Base-by-base conservation (phyloP, 495 filamentous ascomycete genomes). In the Viridothelium virens region DNA sequence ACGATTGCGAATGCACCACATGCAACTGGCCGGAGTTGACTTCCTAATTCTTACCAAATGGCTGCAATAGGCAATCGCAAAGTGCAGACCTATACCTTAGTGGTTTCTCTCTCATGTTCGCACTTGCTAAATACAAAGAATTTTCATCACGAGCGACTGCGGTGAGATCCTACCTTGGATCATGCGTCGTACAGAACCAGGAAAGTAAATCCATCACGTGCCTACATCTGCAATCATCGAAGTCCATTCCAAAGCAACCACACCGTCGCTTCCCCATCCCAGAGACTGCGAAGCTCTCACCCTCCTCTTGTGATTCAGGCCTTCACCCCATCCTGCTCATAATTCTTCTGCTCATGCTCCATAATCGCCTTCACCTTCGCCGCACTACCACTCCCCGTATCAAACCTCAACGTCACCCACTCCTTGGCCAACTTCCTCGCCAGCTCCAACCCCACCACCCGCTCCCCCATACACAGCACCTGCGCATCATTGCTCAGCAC, bases 401-500 rank as follows among this genome's bases (percentile, higher is more conserved):
- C 91, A 77, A 93, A 95, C 61, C 86, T 81, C 76, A 92, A 93
- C 62, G 84, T 87, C 53, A 95, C 72, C 89, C 89, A 95, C 79
- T 93, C 90, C 71, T 83, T 85, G 14, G 87, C 90, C 67, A 95
- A 77, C 74, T 87, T 80, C 74, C 89, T 82, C 46, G 91, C 91
- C 38, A 95, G 76, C 73, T 95, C 91, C 38, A 92, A 72, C 0
- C 91, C 91, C 37, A 95, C 83, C 6, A 95, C 91, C 46, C 91
- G 80, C 80, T 95, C 88, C 2, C 91, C 91, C 82, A 95, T 88
- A 77, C 91, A 95, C 37, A 95, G 83, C 46, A 95, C 90, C 76
- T 95, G 91, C 34, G 89, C 89, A 77, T 95, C 86, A 77, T 93
- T 93, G 79, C 88, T 91, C 71, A 92, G 77, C 16, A 93, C 85